Conservation (phyloP, 768 basidiomycete genomes). For the Piloderma croceum region DNA sequence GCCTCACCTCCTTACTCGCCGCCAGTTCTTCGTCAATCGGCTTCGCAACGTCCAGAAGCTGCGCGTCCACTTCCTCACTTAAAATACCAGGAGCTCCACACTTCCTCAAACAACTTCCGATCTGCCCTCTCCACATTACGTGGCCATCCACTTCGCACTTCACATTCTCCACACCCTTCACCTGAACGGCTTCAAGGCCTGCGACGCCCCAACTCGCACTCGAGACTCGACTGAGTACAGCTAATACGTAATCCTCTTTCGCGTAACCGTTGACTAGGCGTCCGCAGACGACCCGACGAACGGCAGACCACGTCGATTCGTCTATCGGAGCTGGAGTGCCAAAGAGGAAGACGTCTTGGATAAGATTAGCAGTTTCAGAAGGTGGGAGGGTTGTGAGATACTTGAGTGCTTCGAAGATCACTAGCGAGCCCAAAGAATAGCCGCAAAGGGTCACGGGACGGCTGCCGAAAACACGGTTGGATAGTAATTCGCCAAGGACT, state of each 20-base stretch:
- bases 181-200: slow-evolving; percentile 42
- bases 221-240: slow-evolving; percentile 43
- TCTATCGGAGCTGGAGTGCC: slow-evolving; percentile 44
- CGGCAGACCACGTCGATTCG: slow-evolving; percentile 36
- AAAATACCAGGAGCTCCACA: slow-evolving; percentile 37
- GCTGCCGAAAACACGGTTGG: slow-evolving; percentile 45
- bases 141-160: slow-evolving; percentile 46
- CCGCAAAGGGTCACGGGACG: slow-evolving; percentile 52
- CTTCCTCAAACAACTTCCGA: slow-evolving; percentile 39
- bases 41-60: slow-evolving; percentile 25
- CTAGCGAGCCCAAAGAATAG: slow-evolving; percentile 51
- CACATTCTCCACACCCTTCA: slow-evolving; percentile 50
- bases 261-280: slow-evolving; percentile 52
- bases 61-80: slow-evolving; percentile 29
- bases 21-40: slow-evolving; percentile 15
- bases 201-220: slow-evolving; percentile 46
- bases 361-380: slow-evolving; percentile 38
- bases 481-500: slow-evolving; percentile 47
- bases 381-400: slow-evolving; percentile 41
- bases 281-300: slow-evolving; percentile 45
- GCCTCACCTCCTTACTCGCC: neutral
- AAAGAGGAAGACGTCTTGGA: slow-evolving; percentile 52
- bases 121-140: slow-evolving; percentile 43
- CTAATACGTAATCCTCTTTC: slow-evolving; percentile 48
- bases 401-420: slow-evolving; percentile 51